Evolutionary conservation across 106 monocot species (phyloP).

Genomic region (Dendrobium chrysotoxum): DNA sequence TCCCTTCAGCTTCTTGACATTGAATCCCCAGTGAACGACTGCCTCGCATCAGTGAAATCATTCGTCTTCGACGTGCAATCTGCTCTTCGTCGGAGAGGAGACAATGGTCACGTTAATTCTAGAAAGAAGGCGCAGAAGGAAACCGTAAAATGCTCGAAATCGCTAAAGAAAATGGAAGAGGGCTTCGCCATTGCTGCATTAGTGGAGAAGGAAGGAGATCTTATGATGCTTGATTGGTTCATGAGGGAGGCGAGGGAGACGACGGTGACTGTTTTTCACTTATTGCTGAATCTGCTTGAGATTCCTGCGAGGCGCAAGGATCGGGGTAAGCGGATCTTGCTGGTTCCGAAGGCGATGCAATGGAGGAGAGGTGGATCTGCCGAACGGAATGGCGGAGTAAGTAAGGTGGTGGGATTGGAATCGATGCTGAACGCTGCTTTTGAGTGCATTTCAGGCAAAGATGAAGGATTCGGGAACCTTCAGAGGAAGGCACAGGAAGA

Average conservation of each 20-base stretch:
- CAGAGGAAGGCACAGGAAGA: background rate
- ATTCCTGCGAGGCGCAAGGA: background rate
- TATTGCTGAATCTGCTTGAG: background rate
- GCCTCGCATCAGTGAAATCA: background rate
- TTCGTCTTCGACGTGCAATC: conserved; percentile 2
- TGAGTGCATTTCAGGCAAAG: background rate
- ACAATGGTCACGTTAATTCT: background rate
- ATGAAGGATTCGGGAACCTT: background rate
- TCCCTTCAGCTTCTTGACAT: background rate
- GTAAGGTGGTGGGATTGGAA: background rate
- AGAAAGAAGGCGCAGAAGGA: conserved; percentile 1
- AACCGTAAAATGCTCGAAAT: background rate
- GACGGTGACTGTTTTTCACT: background rate
- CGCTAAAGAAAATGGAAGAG: conserved; percentile 1
- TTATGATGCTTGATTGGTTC: background rate
- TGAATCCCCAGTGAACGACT: background rate
- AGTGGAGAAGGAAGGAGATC: background rate
- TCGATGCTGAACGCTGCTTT: background rate
- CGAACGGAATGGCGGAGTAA: background rate
- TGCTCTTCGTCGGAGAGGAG: background rate
- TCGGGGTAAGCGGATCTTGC: background rate
- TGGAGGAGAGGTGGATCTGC: background rate
- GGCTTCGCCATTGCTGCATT: background rate
- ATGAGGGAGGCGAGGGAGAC: background rate
- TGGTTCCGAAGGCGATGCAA: background rate